Conservation (phyloP, 345 rosid species). For the Eucalyptus curtisii region DNA sequence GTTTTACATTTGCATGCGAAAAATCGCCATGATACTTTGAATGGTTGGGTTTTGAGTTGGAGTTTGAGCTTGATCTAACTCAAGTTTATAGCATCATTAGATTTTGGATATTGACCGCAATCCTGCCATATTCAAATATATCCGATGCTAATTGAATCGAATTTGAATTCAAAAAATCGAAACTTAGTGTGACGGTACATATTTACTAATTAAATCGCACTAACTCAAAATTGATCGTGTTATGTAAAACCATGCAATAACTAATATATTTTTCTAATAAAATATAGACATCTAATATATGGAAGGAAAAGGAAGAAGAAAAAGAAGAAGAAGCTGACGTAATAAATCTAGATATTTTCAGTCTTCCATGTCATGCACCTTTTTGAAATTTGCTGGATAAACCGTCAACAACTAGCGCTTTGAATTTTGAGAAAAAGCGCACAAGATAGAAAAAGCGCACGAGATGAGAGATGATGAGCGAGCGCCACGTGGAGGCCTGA, state of each 20-base stretch:
- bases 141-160: rapidly evolving
- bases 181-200: rapidly evolving
- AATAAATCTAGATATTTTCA: neutral
- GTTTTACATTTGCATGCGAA: neutral
- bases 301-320: neutral
- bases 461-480: neutral
- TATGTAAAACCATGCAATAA: neutral
- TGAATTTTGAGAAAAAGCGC: neutral
- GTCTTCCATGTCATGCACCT: neutral
- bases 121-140: rapidly evolving
- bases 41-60: neutral
- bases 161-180: neutral
- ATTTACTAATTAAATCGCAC: neutral
- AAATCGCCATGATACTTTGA: rapidly evolving
- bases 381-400: neutral
- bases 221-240: neutral
- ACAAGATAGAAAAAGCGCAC: neutral
- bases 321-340: neutral
- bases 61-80: neutral
- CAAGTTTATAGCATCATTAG: too few species aligned
- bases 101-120: rapidly evolving
- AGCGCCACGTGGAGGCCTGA: neutral
- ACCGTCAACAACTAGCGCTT: neutral
- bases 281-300: neutral
- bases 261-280: neutral